phyloP scores from a whole-genome alignment of 1,139 yeast genomes.

The Candida buenavistaensis region DNA sequence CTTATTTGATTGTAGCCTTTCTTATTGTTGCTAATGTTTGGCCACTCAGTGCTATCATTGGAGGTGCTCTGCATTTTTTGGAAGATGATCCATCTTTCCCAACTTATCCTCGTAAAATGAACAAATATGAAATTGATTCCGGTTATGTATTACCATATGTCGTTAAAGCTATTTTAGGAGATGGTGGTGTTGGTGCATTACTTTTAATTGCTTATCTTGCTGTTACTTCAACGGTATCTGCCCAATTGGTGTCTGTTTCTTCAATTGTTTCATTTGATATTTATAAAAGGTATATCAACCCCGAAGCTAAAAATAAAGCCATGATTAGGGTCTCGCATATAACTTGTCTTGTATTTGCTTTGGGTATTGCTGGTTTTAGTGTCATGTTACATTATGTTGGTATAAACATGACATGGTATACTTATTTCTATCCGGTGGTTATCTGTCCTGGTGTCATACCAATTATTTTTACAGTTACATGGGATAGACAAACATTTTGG shows the following conservation, averaged over 20 bases:
- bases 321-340: constrained; percentile 29
- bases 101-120: constrained; percentile 30
- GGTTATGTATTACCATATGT: constrained; percentile 31
- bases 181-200: constrained; percentile 31
- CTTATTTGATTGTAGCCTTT: constrained; percentile 35
- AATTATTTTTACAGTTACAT: constrained; percentile 30
- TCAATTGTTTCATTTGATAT: constrained; percentile 32
- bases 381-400: constrained; percentile 34
- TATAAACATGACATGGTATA: constrained; percentile 34
- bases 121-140: constrained; percentile 24
- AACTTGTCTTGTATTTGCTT: constrained; percentile 29
- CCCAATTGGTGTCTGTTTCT: constrained; percentile 33
- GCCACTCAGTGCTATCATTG: constrained; percentile 32
- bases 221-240: constrained; percentile 33
- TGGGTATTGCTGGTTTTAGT: constrained; percentile 30
- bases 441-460: constrained; percentile 41
- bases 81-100: constrained; percentile 26
- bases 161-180: constrained; percentile 27
- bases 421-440: constrained; percentile 34
- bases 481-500: constrained; percentile 30
- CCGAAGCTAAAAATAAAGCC: constrained; percentile 24
- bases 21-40: constrained; percentile 33
- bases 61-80: constrained; percentile 27
- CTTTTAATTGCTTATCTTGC: constrained; percentile 29
- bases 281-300: constrained; percentile 28